Evolutionary conservation across 1,139 yeast genomes (phyloP), one percentile per base, ranked within the genome.

Genomic region (Geotrichum reessii): DNA sequence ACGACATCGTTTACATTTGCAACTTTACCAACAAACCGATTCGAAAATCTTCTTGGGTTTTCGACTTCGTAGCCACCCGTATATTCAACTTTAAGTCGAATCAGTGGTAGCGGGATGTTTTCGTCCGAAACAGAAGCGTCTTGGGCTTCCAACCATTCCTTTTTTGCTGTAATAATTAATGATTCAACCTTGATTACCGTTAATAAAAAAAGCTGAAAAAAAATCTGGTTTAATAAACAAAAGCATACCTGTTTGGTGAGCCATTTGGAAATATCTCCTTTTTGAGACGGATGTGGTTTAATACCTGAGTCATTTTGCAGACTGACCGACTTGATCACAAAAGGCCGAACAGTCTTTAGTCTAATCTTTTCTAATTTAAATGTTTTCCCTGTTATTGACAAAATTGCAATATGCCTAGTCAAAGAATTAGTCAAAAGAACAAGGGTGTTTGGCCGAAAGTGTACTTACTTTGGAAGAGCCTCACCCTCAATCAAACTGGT

Each of bases 11-110:
- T 86, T 11, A 86, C 83, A 69, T 93, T 93, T 12, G 99, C 99
- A 3, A 93, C 95, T 63, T 78, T 79, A 0, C 97, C 97, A 6
- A 89, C 96, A 76, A 92, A 95, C 65, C 89, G 76, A 67, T 92
- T 90, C 4, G 97, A 90, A 65, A 93, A 89, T 62, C 97, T 74
- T 58, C 95, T 78, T 0, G 96, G 89, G 67, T 93, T 92, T 66
- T 92, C 99, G 46, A 93, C 89, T 65, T 91, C 96, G 67, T 81
- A 92, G 3, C 92, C 96, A 0, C 96, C 97, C 42, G 91, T 79
- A 66, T 91, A 92, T 63, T 93, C 97, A 0, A 93, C 97, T 49
- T 91, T 77, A 25, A 95, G 71, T 53, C 99, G 76, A 5, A 93
- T 77, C 58, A 93, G 74, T 0, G 99, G 99, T 37, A 91, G 73